Evolutionary conservation across 495 filamentous ascomycete genomes (phyloP).

Genomic region (Pyronema omphalodes): DNA sequence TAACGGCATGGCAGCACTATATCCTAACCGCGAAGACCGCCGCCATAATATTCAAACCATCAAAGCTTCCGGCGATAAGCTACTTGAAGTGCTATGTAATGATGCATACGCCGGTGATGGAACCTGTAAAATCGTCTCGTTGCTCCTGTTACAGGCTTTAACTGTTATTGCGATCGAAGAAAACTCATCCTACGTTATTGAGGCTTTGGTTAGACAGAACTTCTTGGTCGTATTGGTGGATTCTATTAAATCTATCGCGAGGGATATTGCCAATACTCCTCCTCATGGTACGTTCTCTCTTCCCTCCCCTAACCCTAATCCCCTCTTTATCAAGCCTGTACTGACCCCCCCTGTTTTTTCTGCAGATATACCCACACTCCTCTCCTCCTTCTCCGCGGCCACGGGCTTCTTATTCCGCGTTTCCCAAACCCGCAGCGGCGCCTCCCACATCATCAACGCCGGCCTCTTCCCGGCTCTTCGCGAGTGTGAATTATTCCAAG

Average conservation of each 20-base stretch:
- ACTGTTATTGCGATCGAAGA: conserved; percentile 47
- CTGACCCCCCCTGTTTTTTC: no score
- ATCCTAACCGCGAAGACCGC: conserved; percentile 27
- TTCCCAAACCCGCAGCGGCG: conserved; percentile 59
- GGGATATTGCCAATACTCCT: conserved; percentile 38
- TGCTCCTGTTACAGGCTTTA: conserved; percentile 53
- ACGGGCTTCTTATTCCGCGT: conserved; percentile 71
- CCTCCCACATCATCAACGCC: conserved; percentile 61
- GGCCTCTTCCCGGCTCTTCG: conserved; percentile 75
- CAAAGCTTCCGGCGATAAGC: conserved; percentile 52
- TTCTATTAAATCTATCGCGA: conserved; percentile 49
- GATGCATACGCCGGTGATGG: conserved; percentile 78
- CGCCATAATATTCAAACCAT: conserved; percentile 55
- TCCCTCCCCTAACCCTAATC: neutral
- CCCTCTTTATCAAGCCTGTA: conserved; percentile 11
- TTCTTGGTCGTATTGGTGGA: conserved; percentile 81
- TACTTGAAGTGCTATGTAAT: conserved; percentile 77
- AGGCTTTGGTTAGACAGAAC: conserved; percentile 63
- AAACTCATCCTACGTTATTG: conserved; percentile 50
- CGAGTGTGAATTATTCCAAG: conserved; percentile 62
- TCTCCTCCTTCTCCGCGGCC: conserved; percentile 54
- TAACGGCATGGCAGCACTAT: conserved; percentile 43
- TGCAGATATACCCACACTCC: conserved; percentile 35
- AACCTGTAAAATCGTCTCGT: conserved; percentile 59
- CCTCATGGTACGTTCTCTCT: conserved; percentile 29